A percentile compares a stretch with the other conserved stretches of the same genome.
These are phyloP conservation scores for Rhipidocladum racemiflorum DNA, from an alignment of 176 grass and related monocot genomes.

Conservation along the genomic window DNA sequence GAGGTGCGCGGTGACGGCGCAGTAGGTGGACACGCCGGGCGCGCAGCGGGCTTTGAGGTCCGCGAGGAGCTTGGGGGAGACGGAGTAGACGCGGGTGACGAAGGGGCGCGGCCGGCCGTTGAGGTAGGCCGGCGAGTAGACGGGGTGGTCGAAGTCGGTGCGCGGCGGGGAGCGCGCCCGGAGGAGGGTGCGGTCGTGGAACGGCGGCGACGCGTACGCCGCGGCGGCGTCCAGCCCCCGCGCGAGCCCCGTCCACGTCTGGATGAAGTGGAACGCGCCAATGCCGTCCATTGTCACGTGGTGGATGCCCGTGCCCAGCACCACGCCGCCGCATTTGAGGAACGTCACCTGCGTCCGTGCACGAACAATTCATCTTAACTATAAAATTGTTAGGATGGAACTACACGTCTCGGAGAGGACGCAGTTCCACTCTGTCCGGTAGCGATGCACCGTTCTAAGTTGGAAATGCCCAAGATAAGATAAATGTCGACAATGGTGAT, in stretches of 20 bases:
- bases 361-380: no score
- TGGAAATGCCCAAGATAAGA: no score
- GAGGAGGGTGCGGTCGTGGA: slow-evolving; percentile 52
- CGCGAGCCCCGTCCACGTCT: slow-evolving; percentile 36
- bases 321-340: slow-evolving; percentile 54
- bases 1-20: slow-evolving; percentile 44
- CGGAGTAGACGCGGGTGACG: slow-evolving; percentile 38
- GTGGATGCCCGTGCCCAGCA: slow-evolving; percentile 49
- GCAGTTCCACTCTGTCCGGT: no score
- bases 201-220: slow-evolving; percentile 16
- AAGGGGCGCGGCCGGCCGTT: slow-evolving; percentile 8
- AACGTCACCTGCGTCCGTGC: slow-evolving; percentile 42
- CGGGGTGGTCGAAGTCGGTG: slow-evolving; percentile 39
- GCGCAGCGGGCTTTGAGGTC: slow-evolving; percentile 32
- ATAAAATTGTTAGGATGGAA: no score
- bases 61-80: slow-evolving; percentile 30
- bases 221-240: slow-evolving; percentile 19
- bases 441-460: no score
- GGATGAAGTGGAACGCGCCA: slow-evolving; percentile 54
- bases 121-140: slow-evolving; percentile 27
- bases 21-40: slow-evolving; percentile 46
- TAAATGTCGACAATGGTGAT: not conserved
- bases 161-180: slow-evolving; percentile 32
- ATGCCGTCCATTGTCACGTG: slow-evolving; percentile 46
- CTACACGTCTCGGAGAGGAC: no score